Evolutionary conservation across 1,139 yeast species (phyloP), one percentile per base, ranked within the genome.

Genomic region (Geotrichum fermentans): DNA sequence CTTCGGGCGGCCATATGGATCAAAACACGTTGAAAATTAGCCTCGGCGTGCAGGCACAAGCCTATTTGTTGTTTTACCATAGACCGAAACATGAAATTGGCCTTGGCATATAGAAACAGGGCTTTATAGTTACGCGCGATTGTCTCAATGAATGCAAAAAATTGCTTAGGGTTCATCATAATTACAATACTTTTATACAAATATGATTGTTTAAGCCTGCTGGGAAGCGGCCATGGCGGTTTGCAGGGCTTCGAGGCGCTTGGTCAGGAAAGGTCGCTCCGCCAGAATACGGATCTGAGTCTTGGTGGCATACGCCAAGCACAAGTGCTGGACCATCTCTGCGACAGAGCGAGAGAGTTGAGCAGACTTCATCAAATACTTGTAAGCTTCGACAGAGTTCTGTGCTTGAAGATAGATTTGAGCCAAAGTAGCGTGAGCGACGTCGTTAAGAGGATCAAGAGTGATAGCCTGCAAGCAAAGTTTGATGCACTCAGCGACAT

Each of bases 321-420:
- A 83, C 56, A 89, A 82, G 50, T 96, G 95, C 72, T 89, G 97
- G 53, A 85, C 75, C 72, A 89, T 85, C 72, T 92, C 98, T 56
- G 83, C 87, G 52, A 80, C 74, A 46, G 87, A 78, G 75, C 97
- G 83, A 34, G 96, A 84, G 59, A 89, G 77, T 53, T 77, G 77
- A 49, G 94, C 82, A 52, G 94, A 83, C 64, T 82, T 86, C 71
- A 86, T 92, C 65, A 90, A 89, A 63, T 83, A 77, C 53, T 71
- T 71, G 60, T 87, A 79, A 30, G 98, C 97, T 14, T 85, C 92
- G 55, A 83, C 85, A 47, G 85, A 79, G 63, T 83, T 77, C 68
- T 87, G 92, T 61, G 78, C 79, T 72, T 89, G 95, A 66, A 92
- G 74, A 69, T 82, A 84, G 63, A 88, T 74, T 74, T 94, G 98